Conservation (phyloP, 768 basidiomycete species). For the Boletus reticuloceps region DNA sequence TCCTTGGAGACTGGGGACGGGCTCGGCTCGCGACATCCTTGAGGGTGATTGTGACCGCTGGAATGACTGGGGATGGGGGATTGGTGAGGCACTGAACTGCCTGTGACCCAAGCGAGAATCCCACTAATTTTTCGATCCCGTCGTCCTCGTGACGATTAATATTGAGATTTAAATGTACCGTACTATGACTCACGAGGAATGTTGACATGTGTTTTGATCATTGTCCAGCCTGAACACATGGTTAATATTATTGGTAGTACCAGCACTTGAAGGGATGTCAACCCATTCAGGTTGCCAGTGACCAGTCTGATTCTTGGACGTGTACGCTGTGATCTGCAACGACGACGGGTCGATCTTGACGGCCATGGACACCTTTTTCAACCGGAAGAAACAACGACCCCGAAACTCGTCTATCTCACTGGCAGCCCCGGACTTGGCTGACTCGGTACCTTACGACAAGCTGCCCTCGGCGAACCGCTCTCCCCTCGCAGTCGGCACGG, state of each 20-base stretch:
- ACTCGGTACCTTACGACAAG: slow-evolving; percentile 74
- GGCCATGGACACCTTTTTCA: slow-evolving; percentile 65
- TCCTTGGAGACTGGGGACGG: slow-evolving; percentile 41
- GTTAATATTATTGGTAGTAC: background rate
- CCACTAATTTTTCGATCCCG: slow-evolving; percentile 28
- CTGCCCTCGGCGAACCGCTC: slow-evolving; percentile 52
- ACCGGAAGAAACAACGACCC: slow-evolving; percentile 55
- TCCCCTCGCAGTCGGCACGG: slow-evolving; percentile 54
- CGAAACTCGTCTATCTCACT: slow-evolving; percentile 59
- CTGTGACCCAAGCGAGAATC: slow-evolving; percentile 25
- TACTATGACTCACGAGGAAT: slow-evolving; percentile 1
- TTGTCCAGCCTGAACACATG: background rate
- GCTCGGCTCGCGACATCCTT: slow-evolving; percentile 14
- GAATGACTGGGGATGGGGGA: slow-evolving; percentile 20
- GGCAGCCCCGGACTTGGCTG: slow-evolving; percentile 52
- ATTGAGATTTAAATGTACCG: background rate
- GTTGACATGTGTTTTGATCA: slow-evolving; percentile 26
- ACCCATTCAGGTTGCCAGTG: background rate
- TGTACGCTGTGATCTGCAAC: slow-evolving; percentile 9
- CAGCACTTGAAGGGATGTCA: slow-evolving; percentile 1
- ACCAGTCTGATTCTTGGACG: slow-evolving; percentile 3
- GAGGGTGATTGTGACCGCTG: slow-evolving; percentile 15
- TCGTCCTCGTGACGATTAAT: slow-evolving; percentile 27
- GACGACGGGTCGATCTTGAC: slow-evolving; percentile 11
- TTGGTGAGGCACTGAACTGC: slow-evolving; percentile 29